Evolutionary conservation across 768 basidiomycete species (phyloP), one percentile per base, ranked within the genome.

Genomic region (Pleurotus djamor): DNA sequence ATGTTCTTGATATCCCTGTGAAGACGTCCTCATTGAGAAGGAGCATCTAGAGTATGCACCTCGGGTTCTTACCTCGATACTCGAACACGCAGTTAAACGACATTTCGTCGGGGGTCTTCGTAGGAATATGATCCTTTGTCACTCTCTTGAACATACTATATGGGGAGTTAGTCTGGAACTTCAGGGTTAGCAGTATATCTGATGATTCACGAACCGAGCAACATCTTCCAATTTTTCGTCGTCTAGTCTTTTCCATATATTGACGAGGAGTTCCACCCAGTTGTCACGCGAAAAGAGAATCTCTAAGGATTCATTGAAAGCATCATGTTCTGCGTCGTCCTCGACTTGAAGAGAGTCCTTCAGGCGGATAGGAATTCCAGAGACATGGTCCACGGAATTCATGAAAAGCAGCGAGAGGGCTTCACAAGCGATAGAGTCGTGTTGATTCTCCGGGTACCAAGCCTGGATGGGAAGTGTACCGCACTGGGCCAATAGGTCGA

Each of bases 401-500:
- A 62, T 61, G 34, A 73, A 62, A 28, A 74, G 48, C 43, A 70
- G 54, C 2, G 66, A 55, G 6, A 75, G 28, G 1, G 60, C 49
- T 56, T 73, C 71, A 38, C 60, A 64, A 12, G 68, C 63, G 5
- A 67, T 58, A 21, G 67, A 64, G 49, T 66, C 63, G 3, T 63
- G 60, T 17, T 64, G 48, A 5, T 61, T 64, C 58, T 71, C 66
- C 10, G 71, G 69, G 56, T 73, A 71, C 66, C 66, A 72, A 4
- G 65, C 36, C 4, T 64, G 63, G 32, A 71, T 64, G 37, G 58
- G 36, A n/a, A 69, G n/a, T n/a, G 60, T 52, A 8, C 70, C 71
- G 45, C 65, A 66, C 17, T 66, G 60, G 59, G 72, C 65, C 4
- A 74, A 62, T 43, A 66, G 64, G 66, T 63, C 61, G 28, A 63